These are phyloP conservation scores for Phoma sp. DNA, from an alignment of 2,329 filamentous ascomycete species.

Conservation along the genomic window DNA sequence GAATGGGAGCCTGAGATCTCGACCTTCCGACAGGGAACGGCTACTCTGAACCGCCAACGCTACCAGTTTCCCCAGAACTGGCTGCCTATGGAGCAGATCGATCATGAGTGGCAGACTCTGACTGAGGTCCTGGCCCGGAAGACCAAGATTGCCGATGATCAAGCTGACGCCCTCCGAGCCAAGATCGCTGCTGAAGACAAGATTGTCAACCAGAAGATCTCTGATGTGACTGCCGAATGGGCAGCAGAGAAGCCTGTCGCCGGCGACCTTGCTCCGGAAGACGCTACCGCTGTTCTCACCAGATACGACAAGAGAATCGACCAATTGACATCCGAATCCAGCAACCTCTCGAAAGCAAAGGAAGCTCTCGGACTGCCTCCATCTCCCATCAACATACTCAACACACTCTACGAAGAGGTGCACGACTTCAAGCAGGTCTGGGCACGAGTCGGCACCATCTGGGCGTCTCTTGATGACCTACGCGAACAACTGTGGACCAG, in stretches of 20 bases:
- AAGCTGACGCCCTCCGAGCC: constrained; percentile 90
- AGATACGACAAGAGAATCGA: constrained; percentile 87
- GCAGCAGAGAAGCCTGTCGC: constrained; percentile 97
- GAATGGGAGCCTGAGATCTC: constrained; percentile 96
- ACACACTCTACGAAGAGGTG: constrained; percentile 90
- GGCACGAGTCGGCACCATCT: constrained; percentile 94
- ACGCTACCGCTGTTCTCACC: constrained; percentile 81
- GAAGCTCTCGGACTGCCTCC: constrained; percentile 91
- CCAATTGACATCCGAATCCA: constrained; percentile 82
- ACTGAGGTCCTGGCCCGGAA: constrained; percentile 93
- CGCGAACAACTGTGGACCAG: constrained; percentile 93
- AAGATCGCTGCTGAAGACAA: constrained; percentile 96
- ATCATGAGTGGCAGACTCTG: constrained; percentile 92
- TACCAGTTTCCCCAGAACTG: constrained; percentile 95
- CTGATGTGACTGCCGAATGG: constrained; percentile 86
- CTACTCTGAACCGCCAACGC: constrained; percentile 86
- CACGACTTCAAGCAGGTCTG: constrained; percentile 99
- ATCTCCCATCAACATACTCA: constrained; percentile 79
- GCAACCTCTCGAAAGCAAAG: constrained; percentile 95
- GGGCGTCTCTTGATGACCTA: constrained; percentile 93
- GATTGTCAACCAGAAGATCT: constrained; percentile 86
- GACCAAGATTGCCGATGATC: constrained; percentile 93
- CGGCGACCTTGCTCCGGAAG: constrained; percentile 87
- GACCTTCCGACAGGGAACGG: constrained; percentile 93
- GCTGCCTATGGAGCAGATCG: constrained; percentile 95